Evolutionary conservation across 805 yeast species (phyloP).

Genomic region (Wickerhamomyces mucosus): DNA sequence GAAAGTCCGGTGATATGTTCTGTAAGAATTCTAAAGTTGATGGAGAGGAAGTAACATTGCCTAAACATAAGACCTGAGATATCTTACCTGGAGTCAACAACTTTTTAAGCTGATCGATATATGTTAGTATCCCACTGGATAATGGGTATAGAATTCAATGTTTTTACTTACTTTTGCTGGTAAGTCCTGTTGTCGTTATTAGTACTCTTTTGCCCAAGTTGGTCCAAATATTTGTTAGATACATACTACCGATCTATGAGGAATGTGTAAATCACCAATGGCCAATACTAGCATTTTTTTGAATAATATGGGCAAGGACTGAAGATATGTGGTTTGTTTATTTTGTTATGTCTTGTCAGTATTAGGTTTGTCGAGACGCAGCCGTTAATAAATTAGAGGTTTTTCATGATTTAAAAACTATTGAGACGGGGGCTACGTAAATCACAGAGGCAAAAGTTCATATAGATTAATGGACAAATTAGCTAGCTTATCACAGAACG

Average conservation of each 20-base stretch:
- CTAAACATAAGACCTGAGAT: slow-evolving; percentile 74
- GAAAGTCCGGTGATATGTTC: slow-evolving; percentile 60
- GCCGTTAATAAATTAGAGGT: too few species aligned
- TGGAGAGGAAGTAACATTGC: slow-evolving; percentile 67
- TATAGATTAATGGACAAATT: too few species aligned
- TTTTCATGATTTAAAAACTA: too few species aligned
- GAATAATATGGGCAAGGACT: too few species aligned
- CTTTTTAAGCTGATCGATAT: slow-evolving; percentile 46
- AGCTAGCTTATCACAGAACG: too few species aligned
- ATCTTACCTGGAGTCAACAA: slow-evolving; percentile 80
- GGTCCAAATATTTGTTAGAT: slow-evolving; percentile 1
- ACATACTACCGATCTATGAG: slow-evolving; percentile 68
- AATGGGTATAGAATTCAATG: background rate
- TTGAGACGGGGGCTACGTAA: too few species aligned
- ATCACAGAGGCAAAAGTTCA: too few species aligned
- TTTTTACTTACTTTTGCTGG: slow-evolving; percentile 31
- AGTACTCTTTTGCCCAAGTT: slow-evolving; percentile 1
- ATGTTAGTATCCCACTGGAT: slow-evolving; percentile 4
- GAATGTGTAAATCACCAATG: slow-evolving; percentile 84
- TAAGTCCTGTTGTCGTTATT: slow-evolving; percentile 27
- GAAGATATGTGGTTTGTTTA: too few species aligned
- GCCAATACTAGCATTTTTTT: slow-evolving; percentile 59
- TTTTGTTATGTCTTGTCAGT: too few species aligned
- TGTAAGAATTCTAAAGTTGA: slow-evolving; percentile 56
- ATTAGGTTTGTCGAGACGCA: too few species aligned